Percentiles rank a stretch among this genome's conserved stretches.
phyloP scores from a whole-genome alignment of 2,329 filamentous ascomycete genomes.

The Fusarium sp. region DNA sequence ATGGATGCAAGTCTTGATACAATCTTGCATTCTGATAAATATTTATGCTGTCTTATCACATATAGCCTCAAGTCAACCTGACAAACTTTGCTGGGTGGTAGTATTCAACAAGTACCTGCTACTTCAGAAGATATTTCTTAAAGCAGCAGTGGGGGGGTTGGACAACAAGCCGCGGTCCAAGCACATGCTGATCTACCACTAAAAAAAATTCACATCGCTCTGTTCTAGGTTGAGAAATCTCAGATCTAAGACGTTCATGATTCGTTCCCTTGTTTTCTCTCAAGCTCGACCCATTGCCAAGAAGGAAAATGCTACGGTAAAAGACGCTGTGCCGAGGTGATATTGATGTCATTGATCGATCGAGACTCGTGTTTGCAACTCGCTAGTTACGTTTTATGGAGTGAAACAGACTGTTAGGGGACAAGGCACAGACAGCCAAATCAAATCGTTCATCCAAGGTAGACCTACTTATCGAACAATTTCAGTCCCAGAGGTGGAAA shows the following conservation, averaged over 20 bases:
- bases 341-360: conserved; percentile 31
- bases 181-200: conserved; percentile 6
- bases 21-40: background rate
- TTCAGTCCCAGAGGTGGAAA: background rate
- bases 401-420: background rate
- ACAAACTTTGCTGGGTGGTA: background rate
- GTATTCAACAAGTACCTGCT: conserved; percentile 15
- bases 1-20: background rate
- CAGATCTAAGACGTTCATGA: background rate
- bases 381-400: background rate
- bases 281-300: background rate
- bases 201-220: background rate
- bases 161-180: conserved; percentile 9
- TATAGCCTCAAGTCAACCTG: background rate
- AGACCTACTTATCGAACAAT: background rate
- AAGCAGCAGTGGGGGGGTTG: conserved; percentile 22
- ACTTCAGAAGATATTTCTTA: background rate
- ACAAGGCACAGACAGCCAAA: background rate
- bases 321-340: conserved; percentile 5
- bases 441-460: too few species aligned
- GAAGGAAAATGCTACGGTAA: background rate
- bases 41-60: background rate
- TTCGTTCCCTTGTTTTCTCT: background rate
- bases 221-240: background rate
- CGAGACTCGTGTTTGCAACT: background rate